phyloP scores from a whole-genome alignment of 106 monocot genomes.

The Allium fistulosum region DNA sequence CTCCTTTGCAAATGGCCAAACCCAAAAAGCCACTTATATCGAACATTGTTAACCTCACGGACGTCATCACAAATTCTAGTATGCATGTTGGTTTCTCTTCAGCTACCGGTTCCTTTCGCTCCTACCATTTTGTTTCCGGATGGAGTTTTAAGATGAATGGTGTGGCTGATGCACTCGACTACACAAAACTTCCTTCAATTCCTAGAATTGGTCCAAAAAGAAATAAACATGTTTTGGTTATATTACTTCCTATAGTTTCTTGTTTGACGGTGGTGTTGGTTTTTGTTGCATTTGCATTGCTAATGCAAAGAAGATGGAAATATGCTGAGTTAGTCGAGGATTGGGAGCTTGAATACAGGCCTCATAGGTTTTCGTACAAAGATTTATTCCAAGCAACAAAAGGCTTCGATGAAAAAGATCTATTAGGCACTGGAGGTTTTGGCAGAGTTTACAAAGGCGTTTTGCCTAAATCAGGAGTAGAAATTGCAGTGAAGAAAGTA shows the following conservation, averaged over 20 bases:
- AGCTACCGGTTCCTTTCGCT: slow-evolving; percentile 8
- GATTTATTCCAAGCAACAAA: slow-evolving; percentile 2
- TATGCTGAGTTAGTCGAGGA: neutral
- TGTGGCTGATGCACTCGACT: neutral
- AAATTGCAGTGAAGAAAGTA: slow-evolving; percentile 4
- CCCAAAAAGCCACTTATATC: slow-evolving; percentile 25
- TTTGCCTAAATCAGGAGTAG: neutral
- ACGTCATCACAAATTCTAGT: slow-evolving; percentile 2
- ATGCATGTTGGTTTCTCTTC: slow-evolving; percentile 26
- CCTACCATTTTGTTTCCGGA: slow-evolving; percentile 10
- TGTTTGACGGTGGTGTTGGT: neutral
- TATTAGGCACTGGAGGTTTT: neutral
- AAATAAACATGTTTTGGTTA: neutral
- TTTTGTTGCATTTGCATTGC: neutral
- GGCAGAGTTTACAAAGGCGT: neutral
- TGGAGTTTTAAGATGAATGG: slow-evolving; percentile 1
- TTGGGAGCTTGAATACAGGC: no score
- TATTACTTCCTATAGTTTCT: neutral
- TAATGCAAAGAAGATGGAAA: neutral
- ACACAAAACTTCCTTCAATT: neutral
- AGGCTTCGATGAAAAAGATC: neutral
- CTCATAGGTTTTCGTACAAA: neutral
- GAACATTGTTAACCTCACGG: slow-evolving; percentile 12
- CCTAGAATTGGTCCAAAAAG: neutral
- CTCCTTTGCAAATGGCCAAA: slow-evolving; percentile 8